Percentiles rank a stretch among this genome's conserved stretches.
These are phyloP conservation scores for barley (Hordeum vulgare) DNA, from an alignment of 176 grass and related monocot species.

Conservation along the genomic window DNA sequence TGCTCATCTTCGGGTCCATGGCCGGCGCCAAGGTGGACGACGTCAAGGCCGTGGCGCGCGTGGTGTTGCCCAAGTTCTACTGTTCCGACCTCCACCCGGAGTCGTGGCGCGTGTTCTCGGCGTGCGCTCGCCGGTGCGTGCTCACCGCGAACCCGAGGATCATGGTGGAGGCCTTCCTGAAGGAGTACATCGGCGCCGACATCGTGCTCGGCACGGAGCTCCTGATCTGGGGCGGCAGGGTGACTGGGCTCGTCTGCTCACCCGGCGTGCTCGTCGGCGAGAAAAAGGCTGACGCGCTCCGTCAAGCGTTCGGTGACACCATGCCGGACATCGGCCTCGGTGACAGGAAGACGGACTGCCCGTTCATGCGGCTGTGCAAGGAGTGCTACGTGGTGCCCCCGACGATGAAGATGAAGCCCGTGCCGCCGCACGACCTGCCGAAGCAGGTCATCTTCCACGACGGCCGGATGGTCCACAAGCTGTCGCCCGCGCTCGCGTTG, in stretches of 20 bases:
- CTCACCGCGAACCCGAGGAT: constrained; percentile 69
- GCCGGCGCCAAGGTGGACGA: constrained; percentile 23
- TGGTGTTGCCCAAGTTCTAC: constrained; percentile 69
- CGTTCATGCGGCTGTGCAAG: background rate
- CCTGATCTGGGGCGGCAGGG: too few relatives aligned
- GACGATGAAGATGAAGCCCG: background rate
- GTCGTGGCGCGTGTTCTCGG: constrained; percentile 64
- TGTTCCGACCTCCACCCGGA: constrained; percentile 58
- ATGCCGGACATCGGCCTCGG: background rate
- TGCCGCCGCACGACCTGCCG: background rate
- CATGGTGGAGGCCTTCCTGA: constrained; percentile 75
- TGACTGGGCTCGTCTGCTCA: background rate
- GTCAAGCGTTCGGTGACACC: background rate
- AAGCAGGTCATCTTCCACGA: background rate
- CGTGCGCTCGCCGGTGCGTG: constrained; percentile 48
- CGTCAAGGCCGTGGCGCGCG: constrained; percentile 55
- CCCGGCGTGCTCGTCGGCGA: background rate
- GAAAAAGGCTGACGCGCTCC: background rate
- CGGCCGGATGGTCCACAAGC: background rate
- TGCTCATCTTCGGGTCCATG: constrained; percentile 54
- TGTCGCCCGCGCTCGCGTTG: background rate
- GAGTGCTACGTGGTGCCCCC: background rate
- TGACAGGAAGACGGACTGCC: background rate
- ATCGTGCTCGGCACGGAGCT: too few relatives aligned
- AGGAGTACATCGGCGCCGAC: constrained; percentile 44